phyloP scores from a whole-genome alignment of 2,329 filamentous ascomycete species.

The Colletotrichum tabaci region DNA sequence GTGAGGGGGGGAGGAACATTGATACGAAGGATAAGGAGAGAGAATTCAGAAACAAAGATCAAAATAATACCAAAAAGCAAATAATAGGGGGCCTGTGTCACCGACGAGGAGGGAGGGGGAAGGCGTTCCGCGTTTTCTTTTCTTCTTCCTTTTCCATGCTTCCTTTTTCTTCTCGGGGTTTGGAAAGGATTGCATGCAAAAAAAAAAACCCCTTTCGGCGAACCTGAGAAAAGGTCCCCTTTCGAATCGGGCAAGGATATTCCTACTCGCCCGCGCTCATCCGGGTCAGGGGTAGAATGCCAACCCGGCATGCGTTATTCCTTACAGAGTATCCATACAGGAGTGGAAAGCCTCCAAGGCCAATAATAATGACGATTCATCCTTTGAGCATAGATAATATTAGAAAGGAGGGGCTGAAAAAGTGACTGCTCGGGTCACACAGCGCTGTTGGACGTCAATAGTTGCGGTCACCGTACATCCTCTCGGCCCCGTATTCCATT shows the following conservation, averaged over 20 bases:
- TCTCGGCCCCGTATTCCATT: neutral
- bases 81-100: neutral
- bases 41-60: no score
- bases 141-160: neutral
- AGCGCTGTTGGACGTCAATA: neutral
- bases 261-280: constrained; percentile 20
- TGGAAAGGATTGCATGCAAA: constrained; percentile 31
- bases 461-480: neutral
- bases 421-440: constrained; percentile 33
- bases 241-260: constrained; percentile 27
- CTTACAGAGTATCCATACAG: constrained; percentile 15
- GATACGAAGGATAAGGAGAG: neutral
- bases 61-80: neutral
- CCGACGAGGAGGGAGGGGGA: neutral
- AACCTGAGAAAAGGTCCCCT: constrained; percentile 2
- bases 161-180: neutral
- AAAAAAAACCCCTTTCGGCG: constrained; percentile 17
- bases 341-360: neutral
- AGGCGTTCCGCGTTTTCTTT: neutral
- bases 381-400: neutral
- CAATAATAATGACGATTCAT: neutral
- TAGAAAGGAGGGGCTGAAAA: constrained; percentile 1
- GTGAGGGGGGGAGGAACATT: neutral
- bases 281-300: constrained; percentile 1
- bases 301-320: constrained; percentile 19